Conservation (phyloP, 1,284 basidiomycete genomes). For the Amylostereum chailletii region DNA sequence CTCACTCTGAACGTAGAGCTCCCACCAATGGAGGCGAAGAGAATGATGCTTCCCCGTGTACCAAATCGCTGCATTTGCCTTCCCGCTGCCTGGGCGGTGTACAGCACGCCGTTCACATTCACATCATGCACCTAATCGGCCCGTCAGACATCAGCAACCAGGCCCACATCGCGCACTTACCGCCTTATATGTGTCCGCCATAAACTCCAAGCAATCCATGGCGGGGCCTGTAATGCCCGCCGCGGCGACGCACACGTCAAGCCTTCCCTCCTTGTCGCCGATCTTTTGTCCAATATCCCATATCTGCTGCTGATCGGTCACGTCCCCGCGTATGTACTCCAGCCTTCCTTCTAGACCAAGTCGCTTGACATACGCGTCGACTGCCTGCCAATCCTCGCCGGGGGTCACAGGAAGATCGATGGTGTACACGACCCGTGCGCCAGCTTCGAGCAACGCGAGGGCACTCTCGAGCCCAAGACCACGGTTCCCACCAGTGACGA, state of each 20-base stretch:
- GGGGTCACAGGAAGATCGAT: conserved; percentile 64
- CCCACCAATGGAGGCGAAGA: conserved; percentile 84
- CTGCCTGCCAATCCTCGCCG: conserved; percentile 57
- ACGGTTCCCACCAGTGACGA: conserved; percentile 74
- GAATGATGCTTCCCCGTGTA: conserved; percentile 65
- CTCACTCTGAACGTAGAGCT: conserved; percentile 69
- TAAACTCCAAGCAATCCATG: conserved; percentile 63
- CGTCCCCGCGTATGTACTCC: conserved; percentile 60
- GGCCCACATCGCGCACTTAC: conserved; percentile 24
- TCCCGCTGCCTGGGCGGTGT: conserved; percentile 71
- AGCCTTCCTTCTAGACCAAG: conserved; percentile 36
- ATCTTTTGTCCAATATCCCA: conserved; percentile 52
- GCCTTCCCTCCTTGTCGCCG: conserved; percentile 51
- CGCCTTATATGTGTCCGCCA: conserved; percentile 61
- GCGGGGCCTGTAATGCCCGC: conserved; percentile 66
- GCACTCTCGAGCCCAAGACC: conserved; percentile 82
- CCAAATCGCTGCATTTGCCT: conserved; percentile 64
- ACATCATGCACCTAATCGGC: conserved; percentile 54
- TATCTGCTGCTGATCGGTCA: conserved; percentile 49
- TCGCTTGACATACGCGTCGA: conserved; percentile 41
- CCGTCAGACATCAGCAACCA: not conserved
- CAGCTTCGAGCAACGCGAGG: conserved; percentile 67
- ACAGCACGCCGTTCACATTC: conserved; percentile 69
- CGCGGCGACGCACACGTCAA: conserved; percentile 71
- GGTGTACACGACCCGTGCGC: conserved; percentile 69